Evolutionary conservation across 2,329 filamentous ascomycete species (phyloP).

Genomic region (Amphichorda felina): DNA sequence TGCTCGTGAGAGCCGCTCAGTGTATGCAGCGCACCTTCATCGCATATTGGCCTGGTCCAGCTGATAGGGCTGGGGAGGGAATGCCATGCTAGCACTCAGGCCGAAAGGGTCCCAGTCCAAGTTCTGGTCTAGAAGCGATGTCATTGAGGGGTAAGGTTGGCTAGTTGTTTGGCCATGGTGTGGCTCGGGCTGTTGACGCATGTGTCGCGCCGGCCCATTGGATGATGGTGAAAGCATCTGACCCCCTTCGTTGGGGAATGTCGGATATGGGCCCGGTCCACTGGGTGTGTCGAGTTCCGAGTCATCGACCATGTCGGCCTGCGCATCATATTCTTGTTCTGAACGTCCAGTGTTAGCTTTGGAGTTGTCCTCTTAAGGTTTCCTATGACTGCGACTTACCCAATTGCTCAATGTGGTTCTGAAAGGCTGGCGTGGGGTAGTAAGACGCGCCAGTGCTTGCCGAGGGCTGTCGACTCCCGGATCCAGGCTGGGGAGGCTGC

Average conservation of each 20-base stretch:
- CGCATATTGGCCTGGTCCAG: constrained; percentile 52
- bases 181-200: constrained; percentile 14
- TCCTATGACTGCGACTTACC: constrained; percentile 56
- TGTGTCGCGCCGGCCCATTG: not conserved
- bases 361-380: constrained; percentile 50
- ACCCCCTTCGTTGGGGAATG: constrained; percentile 35
- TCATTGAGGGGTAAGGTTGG: constrained; percentile 49
- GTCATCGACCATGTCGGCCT: constrained; percentile 81
- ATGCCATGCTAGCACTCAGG: constrained; percentile 88
- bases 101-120: constrained; percentile 91
- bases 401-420: constrained; percentile 90
- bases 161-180: constrained; percentile 21
- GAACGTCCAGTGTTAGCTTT: constrained; percentile 56
- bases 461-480: constrained; percentile 17
- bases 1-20: too few relatives aligned
- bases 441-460: constrained; percentile 39
- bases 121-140: constrained; percentile 61
- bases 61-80: constrained; percentile 67
- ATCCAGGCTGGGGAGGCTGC: constrained; percentile 13
- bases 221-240: constrained; percentile 26
- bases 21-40: constrained; percentile 11
- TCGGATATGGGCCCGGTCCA: constrained; percentile 54
- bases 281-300: constrained; percentile 56
- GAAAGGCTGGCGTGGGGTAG: constrained; percentile 74
- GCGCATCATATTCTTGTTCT: constrained; percentile 97